Base-by-base conservation (phyloP, 352 stramenopile genomes). In the Thalassiosira hispida region DNA sequence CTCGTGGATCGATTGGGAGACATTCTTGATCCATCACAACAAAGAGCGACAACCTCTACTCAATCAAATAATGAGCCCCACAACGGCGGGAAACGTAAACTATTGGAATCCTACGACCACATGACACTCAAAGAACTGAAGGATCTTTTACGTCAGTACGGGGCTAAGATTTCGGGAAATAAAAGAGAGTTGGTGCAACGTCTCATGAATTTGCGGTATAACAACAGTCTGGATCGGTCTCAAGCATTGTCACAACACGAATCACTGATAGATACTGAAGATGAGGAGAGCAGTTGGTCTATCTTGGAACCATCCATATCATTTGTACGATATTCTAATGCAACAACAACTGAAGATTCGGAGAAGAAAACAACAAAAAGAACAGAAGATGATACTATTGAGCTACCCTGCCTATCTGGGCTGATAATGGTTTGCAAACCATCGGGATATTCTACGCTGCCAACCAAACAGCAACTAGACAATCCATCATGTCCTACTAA, bases 341-440 rank as follows among this genome's bases (percentile, higher is more conserved):
- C 56, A 18, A 68, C 56, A 18, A 68, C 29, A 20, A 56, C 31
- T n/a, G 57, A 59, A 29, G 16, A 11, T 42, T 60, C 25, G 9
- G 44, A 57, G 16, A 18, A 23, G 14, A 12, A 11, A 29, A 42
- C 23, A 46, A 16, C 55, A 25, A 53, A 22, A 51, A 6, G 18
- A 46, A 9, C 29, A 23, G 18, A 16, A 20, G 31, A 59, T n/a
- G 22, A 40, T 9, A 12, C 53, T 46, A 46, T 51, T 3, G 74
- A 83, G 40, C 59, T 77, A 14, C 66, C 74, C 23, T 29, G 55
- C 35, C 42, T 83, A 18, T 73, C 60, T 38, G 64, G 60, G 44
- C 61, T 83, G 22, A 42, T 83, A 7, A 78, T 83, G 57, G 66
- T 83, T 6, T 64, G 77, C 31, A 83, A 83, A 65, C 67, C 74